A percentile compares a stretch with the other conserved stretches of the same genome.
Conservation (phyloP, 2,329 filamentous ascomycete genomes). For the Rosellinia necatrix region DNA sequence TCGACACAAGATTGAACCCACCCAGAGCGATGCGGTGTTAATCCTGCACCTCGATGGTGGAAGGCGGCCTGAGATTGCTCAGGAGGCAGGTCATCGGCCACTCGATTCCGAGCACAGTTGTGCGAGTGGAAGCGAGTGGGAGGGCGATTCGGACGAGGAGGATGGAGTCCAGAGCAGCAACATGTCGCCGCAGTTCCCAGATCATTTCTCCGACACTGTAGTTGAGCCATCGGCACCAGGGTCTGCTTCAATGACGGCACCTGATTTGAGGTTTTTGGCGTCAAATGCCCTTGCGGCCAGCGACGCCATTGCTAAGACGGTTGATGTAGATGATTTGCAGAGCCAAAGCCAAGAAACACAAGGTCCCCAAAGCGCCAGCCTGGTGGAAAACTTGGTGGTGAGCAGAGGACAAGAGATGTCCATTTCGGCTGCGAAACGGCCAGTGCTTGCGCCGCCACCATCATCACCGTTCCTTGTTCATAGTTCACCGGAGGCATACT, state of each 20-base stretch:
- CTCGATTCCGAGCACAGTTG: constrained; percentile 55
- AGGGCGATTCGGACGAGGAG: constrained; percentile 39
- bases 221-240: constrained; percentile 23
- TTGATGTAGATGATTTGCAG: constrained; percentile 28
- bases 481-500: constrained; percentile 34
- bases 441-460: constrained; percentile 40
- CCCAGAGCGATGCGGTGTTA: constrained; percentile 69
- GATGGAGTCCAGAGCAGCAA: constrained; percentile 39
- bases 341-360: constrained; percentile 23
- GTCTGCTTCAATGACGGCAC: constrained; percentile 18
- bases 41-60: constrained; percentile 67
- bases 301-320: constrained; percentile 30
- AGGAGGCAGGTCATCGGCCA: constrained; percentile 56
- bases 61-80: constrained; percentile 68
- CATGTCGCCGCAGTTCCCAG: constrained; percentile 38
- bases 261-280: constrained; percentile 37
- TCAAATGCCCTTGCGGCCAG: constrained; percentile 37
- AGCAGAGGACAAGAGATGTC: constrained; percentile 28
- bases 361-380: constrained; percentile 26
- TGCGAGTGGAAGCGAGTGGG: constrained; percentile 40
- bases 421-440: constrained; percentile 28
- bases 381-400: constrained; percentile 22
- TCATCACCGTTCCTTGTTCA: constrained; percentile 37
- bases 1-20: constrained; percentile 58
- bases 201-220: constrained; percentile 26